phyloP scores from a whole-genome alignment of 495 filamentous ascomycete species.

The Paragyromitra xinjiangensis region DNA sequence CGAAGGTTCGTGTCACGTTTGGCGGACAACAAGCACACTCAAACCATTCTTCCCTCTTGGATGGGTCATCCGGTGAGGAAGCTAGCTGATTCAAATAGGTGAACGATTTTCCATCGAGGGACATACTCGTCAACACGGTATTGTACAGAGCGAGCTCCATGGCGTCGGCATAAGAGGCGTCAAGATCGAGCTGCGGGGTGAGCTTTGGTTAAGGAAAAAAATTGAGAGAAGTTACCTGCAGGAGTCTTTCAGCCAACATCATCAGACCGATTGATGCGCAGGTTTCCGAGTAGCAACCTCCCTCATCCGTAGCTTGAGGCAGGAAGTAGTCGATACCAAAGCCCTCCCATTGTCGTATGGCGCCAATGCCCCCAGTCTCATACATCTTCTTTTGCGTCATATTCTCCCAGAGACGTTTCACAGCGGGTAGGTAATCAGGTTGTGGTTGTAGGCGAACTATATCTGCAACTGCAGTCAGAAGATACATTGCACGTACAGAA shows the following conservation, averaged over 20 bases:
- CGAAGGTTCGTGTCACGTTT: slow-evolving; percentile 65
- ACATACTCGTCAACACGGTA: slow-evolving; percentile 66
- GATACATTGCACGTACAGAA: slow-evolving; percentile 69
- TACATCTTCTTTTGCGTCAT: slow-evolving; percentile 70
- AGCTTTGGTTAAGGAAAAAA: background rate
- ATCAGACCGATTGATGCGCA: slow-evolving; percentile 70
- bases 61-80: slow-evolving; percentile 62
- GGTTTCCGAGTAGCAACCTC: slow-evolving; percentile 71
- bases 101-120: slow-evolving; percentile 63
- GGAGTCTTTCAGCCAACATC: slow-evolving; percentile 66
- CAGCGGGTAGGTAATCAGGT: slow-evolving; percentile 55
- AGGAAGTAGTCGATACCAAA: slow-evolving; percentile 70
- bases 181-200: slow-evolving; percentile 60
- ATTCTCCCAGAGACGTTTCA: slow-evolving; percentile 66
- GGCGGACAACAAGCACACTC: slow-evolving; percentile 68
- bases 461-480: slow-evolving; percentile 61
- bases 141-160: slow-evolving; percentile 71
- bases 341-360: slow-evolving; percentile 69
- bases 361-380: slow-evolving; percentile 69
- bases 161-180: slow-evolving; percentile 66
- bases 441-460: slow-evolving; percentile 53
- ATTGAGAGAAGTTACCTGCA: slow-evolving; percentile 58
- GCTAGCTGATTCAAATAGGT: slow-evolving; percentile 69
- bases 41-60: slow-evolving; percentile 65
- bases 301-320: slow-evolving; percentile 66